Evolutionary conservation across 2,329 filamentous ascomycete genomes (phyloP).

Genomic region (Ophiostoma fasciatum): DNA sequence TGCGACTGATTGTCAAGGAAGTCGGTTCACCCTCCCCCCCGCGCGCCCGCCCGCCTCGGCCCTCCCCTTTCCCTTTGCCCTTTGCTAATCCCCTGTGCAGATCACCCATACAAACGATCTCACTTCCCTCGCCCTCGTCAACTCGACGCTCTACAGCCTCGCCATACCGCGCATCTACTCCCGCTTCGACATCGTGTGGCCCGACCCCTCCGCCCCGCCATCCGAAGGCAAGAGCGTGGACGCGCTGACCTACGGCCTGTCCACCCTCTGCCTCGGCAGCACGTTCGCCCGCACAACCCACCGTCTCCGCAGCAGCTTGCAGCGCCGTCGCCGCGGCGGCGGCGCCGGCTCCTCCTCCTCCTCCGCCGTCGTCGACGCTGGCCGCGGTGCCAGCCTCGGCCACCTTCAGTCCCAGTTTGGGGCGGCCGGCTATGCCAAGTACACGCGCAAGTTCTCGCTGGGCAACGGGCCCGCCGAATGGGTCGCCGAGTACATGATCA

Average conservation of each 20-base stretch:
- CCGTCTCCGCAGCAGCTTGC: constrained; percentile 16
- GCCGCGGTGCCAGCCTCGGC: background rate
- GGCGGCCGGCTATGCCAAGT: constrained; percentile 59
- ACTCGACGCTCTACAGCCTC: constrained; percentile 61
- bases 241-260: constrained; percentile 67
- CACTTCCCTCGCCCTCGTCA: constrained; percentile 61
- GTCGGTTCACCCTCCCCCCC: no score
- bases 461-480: constrained; percentile 68
- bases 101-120: constrained; percentile 71
- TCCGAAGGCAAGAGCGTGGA: constrained; percentile 62
- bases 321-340: background rate
- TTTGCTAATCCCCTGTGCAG: constrained; percentile 26
- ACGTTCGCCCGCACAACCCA: constrained; percentile 25
- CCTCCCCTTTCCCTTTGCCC: background rate
- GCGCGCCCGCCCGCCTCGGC: constrained; percentile 1
- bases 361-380: constrained; percentile 8
- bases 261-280: constrained; percentile 60
- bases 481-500: constrained; percentile 70
- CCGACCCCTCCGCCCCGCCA: constrained; percentile 48
- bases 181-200: constrained; percentile 80
- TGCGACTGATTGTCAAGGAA: constrained; percentile 69
- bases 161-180: constrained; percentile 70
- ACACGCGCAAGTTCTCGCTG: constrained; percentile 67
- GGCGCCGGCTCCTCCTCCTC: no score
- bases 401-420: constrained; percentile 14